These are phyloP conservation scores for Colletotrichum costaricense DNA, from an alignment of 2,329 filamentous ascomycete species.

Conservation along the genomic window DNA sequence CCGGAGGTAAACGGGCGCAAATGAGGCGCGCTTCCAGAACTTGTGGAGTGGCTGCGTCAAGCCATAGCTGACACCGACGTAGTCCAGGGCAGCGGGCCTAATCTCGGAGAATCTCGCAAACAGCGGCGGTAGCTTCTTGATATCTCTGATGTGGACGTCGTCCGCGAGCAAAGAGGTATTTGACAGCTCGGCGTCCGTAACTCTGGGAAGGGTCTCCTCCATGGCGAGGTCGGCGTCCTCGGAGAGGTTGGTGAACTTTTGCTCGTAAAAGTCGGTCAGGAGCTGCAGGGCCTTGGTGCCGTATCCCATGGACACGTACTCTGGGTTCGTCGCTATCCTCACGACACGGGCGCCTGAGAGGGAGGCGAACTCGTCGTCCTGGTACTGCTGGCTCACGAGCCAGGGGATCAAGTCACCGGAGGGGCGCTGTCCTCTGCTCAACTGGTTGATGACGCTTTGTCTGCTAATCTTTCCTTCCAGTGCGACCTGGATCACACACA, in stretches of 20 bases:
- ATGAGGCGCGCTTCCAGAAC: slow-evolving; percentile 93
- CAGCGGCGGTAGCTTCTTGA: slow-evolving; percentile 90
- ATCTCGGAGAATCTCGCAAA: slow-evolving; percentile 90
- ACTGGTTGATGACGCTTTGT: slow-evolving; percentile 88
- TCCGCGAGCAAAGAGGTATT: slow-evolving; percentile 83
- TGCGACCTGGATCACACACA: slow-evolving; percentile 94
- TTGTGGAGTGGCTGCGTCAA: slow-evolving; percentile 88
- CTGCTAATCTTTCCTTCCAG: slow-evolving; percentile 95
- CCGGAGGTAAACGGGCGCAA: slow-evolving; percentile 90
- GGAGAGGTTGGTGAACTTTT: slow-evolving; percentile 86
- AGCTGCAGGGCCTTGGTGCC: slow-evolving; percentile 89
- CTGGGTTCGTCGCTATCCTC: slow-evolving; percentile 94
- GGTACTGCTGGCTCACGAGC: slow-evolving; percentile 97
- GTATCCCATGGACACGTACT: slow-evolving; percentile 93
- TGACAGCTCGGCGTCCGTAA: slow-evolving; percentile 85
- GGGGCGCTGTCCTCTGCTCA: slow-evolving; percentile 89
- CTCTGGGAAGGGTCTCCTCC: slow-evolving; percentile 77
- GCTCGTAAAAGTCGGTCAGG: slow-evolving; percentile 92
- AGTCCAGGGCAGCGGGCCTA: slow-evolving; percentile 84
- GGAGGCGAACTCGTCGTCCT: slow-evolving; percentile 95
- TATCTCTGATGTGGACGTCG: slow-evolving; percentile 90
- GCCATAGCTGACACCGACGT: slow-evolving; percentile 95
- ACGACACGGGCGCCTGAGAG: slow-evolving; percentile 93
- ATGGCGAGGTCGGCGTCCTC: slow-evolving; percentile 71
- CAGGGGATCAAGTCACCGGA: slow-evolving; percentile 96